Evolutionary conservation across 805 yeast species (phyloP), one percentile per base, ranked within the genome.

Genomic region (Myxozyma vanderwaltii): DNA sequence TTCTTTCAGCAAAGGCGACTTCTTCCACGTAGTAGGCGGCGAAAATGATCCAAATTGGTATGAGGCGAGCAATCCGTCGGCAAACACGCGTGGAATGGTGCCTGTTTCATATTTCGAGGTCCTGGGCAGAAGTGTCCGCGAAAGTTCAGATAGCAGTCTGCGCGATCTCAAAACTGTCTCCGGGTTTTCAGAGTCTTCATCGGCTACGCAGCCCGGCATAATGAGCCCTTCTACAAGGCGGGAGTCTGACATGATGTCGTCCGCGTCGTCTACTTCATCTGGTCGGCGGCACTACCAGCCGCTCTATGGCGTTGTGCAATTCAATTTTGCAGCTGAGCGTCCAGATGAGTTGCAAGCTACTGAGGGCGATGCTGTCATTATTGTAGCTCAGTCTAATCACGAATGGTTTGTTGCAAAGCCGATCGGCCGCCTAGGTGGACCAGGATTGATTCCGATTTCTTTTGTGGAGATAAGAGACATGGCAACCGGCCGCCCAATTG

Each of bases 391-490:
- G 74, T 96, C 92, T 70, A 91, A 90, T 56, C 88, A 79, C 65
- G 99, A 95, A 75, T 94, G 99, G 99, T 91, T 91, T 68, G 94
- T 94, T 60, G 98, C 97, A 4, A 94, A 94, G 72, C 97, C 97
- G 13, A 88, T 94, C 44, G 95, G 92, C 60, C 79, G 97, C 55
- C 77, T 94, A 39, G 70, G 99, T 26, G 99, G 97, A 0, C 98
- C 98, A 0, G 99, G 99, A 0, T 79, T 94, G 47, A 95, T 94
- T 6, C 99, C 99, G 0, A 91, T 89, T 4, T 82, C 89, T 19
- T 94, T 88, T 69, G 94, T 94, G 24, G 89, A 90, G 69, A 81
- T 92, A 38, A 83, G 92, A 41, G 96, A 94, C 72, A 80, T 91
- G 59, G 77, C 84, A 24, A 79, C 89, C 1, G 82, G 86, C 56